Evolutionary conservation across 2,329 filamentous ascomycete genomes (phyloP).

Genomic region (Sporothrix protearum): DNA sequence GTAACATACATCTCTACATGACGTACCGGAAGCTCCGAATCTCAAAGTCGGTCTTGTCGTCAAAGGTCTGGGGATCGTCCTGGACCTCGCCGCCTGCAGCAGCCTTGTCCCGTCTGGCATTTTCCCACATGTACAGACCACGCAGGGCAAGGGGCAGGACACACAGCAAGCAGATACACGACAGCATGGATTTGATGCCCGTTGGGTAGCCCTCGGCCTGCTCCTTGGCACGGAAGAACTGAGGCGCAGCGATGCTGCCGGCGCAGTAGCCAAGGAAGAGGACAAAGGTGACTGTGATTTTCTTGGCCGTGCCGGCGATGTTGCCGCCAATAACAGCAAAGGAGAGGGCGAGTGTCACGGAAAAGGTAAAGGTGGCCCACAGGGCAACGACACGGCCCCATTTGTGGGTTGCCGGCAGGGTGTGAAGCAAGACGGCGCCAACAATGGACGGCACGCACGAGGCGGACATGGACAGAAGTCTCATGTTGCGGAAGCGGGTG

Average conservation of each 20-base stretch:
- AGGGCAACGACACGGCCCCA: constrained; percentile 41
- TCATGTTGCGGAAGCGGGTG: constrained; percentile 42
- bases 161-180: constrained; percentile 15
- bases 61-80: background rate
- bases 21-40: background rate
- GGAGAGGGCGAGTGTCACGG: constrained; percentile 54
- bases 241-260: constrained; percentile 55
- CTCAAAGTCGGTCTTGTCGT: constrained; percentile 10
- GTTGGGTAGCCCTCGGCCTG: constrained; percentile 27
- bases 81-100: background rate
- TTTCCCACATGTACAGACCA: constrained; percentile 12
- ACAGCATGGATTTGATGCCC: constrained; percentile 18
- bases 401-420: constrained; percentile 36
- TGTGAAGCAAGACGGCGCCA: constrained; percentile 47
- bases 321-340: constrained; percentile 50
- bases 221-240: constrained; percentile 50
- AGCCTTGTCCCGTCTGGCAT: background rate
- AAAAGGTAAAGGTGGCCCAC: constrained; percentile 55
- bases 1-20: background rate
- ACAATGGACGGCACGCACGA: constrained; percentile 38
- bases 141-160: background rate
- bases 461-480: constrained; percentile 41
- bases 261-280: constrained; percentile 54
- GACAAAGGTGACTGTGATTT: constrained; percentile 56
- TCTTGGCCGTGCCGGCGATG: constrained; percentile 56